Base-by-base conservation (phyloP, 2,329 filamentous ascomycete species). In the Talaromyces sp. region DNA sequence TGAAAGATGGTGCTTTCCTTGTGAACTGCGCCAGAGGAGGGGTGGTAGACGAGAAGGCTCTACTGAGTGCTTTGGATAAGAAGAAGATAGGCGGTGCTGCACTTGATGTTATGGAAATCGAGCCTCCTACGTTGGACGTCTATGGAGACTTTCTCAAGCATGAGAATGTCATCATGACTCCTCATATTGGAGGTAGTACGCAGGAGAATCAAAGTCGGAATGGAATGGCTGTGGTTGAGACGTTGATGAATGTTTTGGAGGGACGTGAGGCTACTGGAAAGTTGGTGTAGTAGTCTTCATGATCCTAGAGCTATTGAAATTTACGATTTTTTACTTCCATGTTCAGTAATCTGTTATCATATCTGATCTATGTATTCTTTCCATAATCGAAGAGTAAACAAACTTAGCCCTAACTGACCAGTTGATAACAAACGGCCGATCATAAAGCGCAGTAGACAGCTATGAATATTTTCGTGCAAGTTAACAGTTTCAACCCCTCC, bases 131-230 rank as follows among this genome's bases (percentile, higher is more conserved):
- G 2, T 52, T 65, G 19, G 69, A 71, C 37, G 65, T 59, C n/a
- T 75, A 75, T 40, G 53, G 45, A 5, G 61, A 63, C 9, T 60
- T 75, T 0, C 70, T 70, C 66, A 56, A 65, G 1, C 39, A 41
- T 51, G 50, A 54, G 5, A 65, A 69, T 0, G 66, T 70, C 7
- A 57, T 75, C 1, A 73, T 75, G 57, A 76, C 73, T 6, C 75
- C 75, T 1, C 75, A 78, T 53, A 68, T 78, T 37, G 77, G 77
- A 5, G 77, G 75, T 1, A 70, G 75, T 0, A 79, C 77, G 5
- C 63, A 61, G 13, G 65, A 74, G 57, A 73, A 67, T 7, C 73
- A 75, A 59, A 57, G 45, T n/a, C 33, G 25, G 9, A 59, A 19
- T 36, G 53, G 57, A 10, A 17, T 52, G 13, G 57, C 53, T 22